A percentile compares a stretch with the other conserved stretches of the same genome.
Evolutionary conservation across 352 stramenopile species (phyloP).

Genomic region (Phytophthora hibernalis): DNA sequence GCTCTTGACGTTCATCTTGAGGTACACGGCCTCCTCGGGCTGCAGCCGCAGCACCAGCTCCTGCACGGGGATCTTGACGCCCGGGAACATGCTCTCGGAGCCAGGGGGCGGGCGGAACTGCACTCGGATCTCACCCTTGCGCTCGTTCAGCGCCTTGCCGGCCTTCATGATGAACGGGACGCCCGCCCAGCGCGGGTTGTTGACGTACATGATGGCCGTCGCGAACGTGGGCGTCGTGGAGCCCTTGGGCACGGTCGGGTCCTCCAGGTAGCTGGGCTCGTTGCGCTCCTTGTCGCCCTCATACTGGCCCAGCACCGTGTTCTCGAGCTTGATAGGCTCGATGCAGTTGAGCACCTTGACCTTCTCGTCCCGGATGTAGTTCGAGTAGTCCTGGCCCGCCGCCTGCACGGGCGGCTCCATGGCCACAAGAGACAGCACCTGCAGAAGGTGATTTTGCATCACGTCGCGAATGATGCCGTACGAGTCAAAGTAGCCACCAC

Average conservation of each 20-base stretch:
- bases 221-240: conserved; percentile 94
- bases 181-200: conserved; percentile 96
- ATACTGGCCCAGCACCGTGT: conserved; percentile 99
- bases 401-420: conserved; percentile 95
- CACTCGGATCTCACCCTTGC: conserved; percentile 97
- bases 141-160: conserved; percentile 98
- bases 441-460: conserved; percentile 99
- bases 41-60: conserved; percentile 98
- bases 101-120: conserved; percentile 96
- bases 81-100: conserved; percentile 91
- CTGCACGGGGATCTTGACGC: conserved; percentile 90
- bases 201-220: conserved; percentile 91
- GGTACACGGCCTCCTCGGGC: conserved; percentile 97
- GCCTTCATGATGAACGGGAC: conserved; percentile 99
- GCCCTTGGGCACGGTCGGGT: conserved; percentile 95
- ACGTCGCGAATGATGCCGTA: conserved; percentile 99
- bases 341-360: conserved; percentile 98
- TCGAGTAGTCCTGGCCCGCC: conserved; percentile 88
- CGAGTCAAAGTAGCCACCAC: conserved; percentile 97
- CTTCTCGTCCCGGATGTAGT: conserved; percentile 98
- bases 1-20: conserved; percentile 97
- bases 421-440: conserved; percentile 97
- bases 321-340: conserved; percentile 91
- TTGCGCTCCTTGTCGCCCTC: conserved; percentile 74
- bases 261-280: conserved; percentile 95